Percentiles rank a stretch among this genome's conserved stretches.
Evolutionary conservation across 768 basidiomycete genomes (phyloP).

Genomic region (Mycena crocata): DNA sequence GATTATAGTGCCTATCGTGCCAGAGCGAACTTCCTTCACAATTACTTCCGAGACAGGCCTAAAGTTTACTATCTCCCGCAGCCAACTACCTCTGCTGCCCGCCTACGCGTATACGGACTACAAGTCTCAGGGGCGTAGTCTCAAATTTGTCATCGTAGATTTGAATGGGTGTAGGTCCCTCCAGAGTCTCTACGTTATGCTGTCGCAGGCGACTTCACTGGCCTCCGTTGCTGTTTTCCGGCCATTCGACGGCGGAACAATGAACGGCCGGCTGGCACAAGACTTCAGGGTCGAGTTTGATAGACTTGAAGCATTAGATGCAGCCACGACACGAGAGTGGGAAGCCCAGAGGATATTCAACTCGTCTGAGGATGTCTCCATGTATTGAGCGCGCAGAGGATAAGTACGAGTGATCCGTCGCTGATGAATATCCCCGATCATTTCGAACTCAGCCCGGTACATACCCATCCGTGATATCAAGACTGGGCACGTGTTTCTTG

Average conservation of each 20-base stretch:
- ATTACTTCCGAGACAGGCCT: background rate
- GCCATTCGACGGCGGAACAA: background rate
- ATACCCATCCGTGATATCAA: no score
- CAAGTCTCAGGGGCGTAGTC: slow-evolving; percentile 4
- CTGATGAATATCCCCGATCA: no score
- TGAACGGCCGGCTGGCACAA: background rate
- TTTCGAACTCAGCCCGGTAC: no score
- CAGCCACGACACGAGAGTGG: background rate
- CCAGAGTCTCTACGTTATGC: slow-evolving; percentile 12
- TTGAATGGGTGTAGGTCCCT: background rate
- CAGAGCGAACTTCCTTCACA: background rate
- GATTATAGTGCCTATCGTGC: background rate
- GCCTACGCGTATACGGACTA: slow-evolving; percentile 9
- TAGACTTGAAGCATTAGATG: background rate
- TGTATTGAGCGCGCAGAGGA: no score
- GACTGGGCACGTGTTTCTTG: no score
- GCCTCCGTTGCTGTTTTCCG: background rate
- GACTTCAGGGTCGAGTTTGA: slow-evolving; percentile 9
- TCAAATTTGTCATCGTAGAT: background rate
- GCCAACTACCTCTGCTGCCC: slow-evolving; percentile 1
- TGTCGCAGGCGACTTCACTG: slow-evolving; percentile 5
- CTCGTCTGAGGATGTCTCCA: no score
- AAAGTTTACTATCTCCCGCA: background rate
- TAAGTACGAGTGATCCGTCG: no score
- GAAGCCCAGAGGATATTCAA: background rate